phyloP scores from a whole-genome alignment of 2,329 filamentous ascomycete genomes.

The Sclerotinia subarctica region DNA sequence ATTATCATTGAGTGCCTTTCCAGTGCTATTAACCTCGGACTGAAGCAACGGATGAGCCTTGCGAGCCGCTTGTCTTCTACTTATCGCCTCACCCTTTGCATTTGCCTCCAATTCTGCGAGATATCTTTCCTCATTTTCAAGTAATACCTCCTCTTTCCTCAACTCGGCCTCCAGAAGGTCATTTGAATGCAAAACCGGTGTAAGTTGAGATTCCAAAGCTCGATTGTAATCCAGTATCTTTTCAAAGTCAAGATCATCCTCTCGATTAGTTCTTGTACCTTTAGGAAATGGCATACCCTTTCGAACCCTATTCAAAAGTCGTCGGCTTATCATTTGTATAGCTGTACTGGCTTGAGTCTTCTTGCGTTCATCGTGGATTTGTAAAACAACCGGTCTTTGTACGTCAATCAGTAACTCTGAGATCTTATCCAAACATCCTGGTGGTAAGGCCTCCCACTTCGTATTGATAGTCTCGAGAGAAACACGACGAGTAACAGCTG shows the following conservation, averaged over 20 bases:
- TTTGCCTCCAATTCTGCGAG: conserved; percentile 54
- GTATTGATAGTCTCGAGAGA: conserved; percentile 63
- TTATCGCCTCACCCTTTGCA: conserved; percentile 51
- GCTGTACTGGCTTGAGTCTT: conserved; percentile 49
- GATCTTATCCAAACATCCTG: conserved; percentile 54
- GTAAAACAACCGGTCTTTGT: conserved; percentile 59
- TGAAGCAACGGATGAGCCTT: conserved; percentile 38
- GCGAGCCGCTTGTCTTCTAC: conserved; percentile 46
- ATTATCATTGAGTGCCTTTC: conserved; percentile 26
- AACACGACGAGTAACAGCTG: conserved; percentile 50
- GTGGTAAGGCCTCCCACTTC: conserved; percentile 62
- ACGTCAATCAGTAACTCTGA: conserved; percentile 55
- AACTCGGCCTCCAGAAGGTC: conserved; percentile 58
- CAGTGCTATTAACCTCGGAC: conserved; percentile 18
- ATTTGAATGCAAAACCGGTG: conserved; percentile 60
- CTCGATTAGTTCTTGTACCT: conserved; percentile 47
- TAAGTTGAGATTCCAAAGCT: conserved; percentile 56
- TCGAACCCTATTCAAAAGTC: conserved; percentile 55
- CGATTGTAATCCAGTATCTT: conserved; percentile 58
- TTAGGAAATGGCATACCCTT: conserved; percentile 66
- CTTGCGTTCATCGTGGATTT: conserved; percentile 46
- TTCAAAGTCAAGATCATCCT: conserved; percentile 64
- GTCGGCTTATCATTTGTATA: conserved; percentile 53
- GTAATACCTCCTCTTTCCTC: conserved; percentile 51
- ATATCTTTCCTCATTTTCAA: conserved; percentile 54